phyloP scores from a whole-genome alignment of 768 basidiomycete genomes.

The Leccinum broughii region DNA sequence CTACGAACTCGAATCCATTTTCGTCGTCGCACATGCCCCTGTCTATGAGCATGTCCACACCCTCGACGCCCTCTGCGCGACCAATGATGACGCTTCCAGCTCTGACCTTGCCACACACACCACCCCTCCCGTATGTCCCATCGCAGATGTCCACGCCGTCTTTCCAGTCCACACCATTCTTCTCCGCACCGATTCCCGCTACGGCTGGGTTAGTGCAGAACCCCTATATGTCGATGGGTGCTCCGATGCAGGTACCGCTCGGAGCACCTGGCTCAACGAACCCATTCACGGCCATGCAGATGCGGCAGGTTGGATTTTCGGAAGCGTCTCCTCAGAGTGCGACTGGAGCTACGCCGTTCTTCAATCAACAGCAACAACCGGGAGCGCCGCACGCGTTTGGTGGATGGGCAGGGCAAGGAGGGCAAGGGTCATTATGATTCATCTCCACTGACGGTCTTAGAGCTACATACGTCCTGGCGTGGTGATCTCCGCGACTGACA shows the following conservation, averaged over 20 bases:
- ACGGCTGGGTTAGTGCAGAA: slow-evolving; percentile 19
- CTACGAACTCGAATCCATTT: slow-evolving; percentile 19
- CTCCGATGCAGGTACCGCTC: slow-evolving; percentile 29
- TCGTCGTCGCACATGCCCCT: slow-evolving; percentile 2
- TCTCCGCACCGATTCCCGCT: neutral
- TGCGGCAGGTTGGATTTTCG: slow-evolving; percentile 18
- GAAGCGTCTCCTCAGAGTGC: slow-evolving; percentile 33
- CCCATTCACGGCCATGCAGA: slow-evolving; percentile 21
- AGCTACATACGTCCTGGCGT: neutral
- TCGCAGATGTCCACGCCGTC: slow-evolving; percentile 1
- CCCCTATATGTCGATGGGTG: slow-evolving; percentile 15
- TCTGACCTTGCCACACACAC: slow-evolving; percentile 7
- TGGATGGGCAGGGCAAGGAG: slow-evolving; percentile 21
- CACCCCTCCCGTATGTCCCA: neutral
- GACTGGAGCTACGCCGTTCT: slow-evolving; percentile 16
- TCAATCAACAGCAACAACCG: slow-evolving; percentile 27
- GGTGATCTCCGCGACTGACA: slow-evolving; percentile 1
- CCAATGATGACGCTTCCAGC: slow-evolving; percentile 10
- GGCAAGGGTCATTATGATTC: slow-evolving; percentile 19
- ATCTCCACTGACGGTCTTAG: neutral
- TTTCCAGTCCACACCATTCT: slow-evolving; percentile 12
- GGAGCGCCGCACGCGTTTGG: slow-evolving; percentile 15
- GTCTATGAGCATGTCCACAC: slow-evolving; percentile 6
- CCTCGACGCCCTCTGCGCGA: slow-evolving; percentile 12
- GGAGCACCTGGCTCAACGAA: slow-evolving; percentile 7